phyloP scores from a whole-genome alignment of 139 green algal species.

The Chlamydomonas incerta region DNA sequence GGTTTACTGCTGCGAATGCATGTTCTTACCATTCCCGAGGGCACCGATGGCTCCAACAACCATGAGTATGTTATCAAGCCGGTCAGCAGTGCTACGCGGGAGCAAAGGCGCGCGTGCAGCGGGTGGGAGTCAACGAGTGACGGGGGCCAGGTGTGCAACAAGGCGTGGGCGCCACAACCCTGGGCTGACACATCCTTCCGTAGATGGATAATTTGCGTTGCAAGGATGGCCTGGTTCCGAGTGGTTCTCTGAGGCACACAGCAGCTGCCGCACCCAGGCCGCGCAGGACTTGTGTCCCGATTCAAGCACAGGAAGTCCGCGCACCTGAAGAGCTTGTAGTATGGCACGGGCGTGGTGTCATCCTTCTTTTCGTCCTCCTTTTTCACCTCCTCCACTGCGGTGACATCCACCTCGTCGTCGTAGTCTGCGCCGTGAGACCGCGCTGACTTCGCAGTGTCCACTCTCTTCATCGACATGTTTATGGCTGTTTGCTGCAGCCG shows the following conservation, averaged over 20 bases:
- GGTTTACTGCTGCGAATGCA: background rate
- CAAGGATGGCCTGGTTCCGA: no score
- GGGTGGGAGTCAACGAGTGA: no score
- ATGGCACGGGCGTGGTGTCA: background rate
- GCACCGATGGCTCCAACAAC: constrained; percentile 40
- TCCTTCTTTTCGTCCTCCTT: background rate
- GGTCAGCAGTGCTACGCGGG: constrained; percentile 49
- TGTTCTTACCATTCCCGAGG: constrained; percentile 17
- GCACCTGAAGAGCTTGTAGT: background rate
- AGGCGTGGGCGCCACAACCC: no score
- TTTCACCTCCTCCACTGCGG: background rate
- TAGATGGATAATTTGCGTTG: no score
- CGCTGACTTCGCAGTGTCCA: no score
- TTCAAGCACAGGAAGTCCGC: background rate
- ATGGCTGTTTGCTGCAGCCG: no score
- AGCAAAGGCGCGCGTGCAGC: background rate
- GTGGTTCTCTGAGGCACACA: no score
- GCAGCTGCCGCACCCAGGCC: background rate
- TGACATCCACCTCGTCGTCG: background rate
- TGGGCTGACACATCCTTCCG: no score
- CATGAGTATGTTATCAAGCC: constrained; percentile 51
- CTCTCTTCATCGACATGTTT: no score
- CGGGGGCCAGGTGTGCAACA: no score
- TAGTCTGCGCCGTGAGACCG: background rate
- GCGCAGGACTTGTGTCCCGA: background rate